Evolutionary conservation across 1,139 yeast species (phyloP).

Genomic region (Diutina catenulata): DNA sequence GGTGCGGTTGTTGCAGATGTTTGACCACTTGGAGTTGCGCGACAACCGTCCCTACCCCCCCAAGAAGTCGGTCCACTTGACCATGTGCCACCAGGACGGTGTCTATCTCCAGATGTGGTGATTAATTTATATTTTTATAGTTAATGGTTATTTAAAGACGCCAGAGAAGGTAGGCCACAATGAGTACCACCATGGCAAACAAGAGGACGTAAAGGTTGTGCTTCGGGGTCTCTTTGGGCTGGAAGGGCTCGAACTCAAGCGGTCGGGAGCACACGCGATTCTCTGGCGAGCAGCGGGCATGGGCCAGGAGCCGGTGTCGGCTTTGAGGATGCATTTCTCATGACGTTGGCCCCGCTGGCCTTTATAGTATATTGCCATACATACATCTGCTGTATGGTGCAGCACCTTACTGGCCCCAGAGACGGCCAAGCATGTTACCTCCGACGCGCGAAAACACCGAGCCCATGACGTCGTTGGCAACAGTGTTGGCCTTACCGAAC

Average conservation of each 20-base stretch:
- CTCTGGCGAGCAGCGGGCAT: too few relatives aligned
- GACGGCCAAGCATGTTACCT: not conserved
- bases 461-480: constrained; percentile 29
- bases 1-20: constrained; percentile 14
- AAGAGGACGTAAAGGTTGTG: too few relatives aligned
- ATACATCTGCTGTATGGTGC: not conserved
- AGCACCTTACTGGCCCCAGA: not conserved
- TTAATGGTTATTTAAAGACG: not conserved
- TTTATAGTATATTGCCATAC: too few relatives aligned
- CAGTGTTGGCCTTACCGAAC: constrained; percentile 67
- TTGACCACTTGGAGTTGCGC: constrained; percentile 18
- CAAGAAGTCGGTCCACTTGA: constrained; percentile 21
- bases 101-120: constrained; percentile 3
- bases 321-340: too few relatives aligned
- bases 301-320: too few relatives aligned
- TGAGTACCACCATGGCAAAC: too few relatives aligned
- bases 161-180: too few relatives aligned
- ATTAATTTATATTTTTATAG: not conserved
- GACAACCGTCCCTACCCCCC: constrained; percentile 21
- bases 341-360: too few relatives aligned
- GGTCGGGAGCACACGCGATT: too few relatives aligned
- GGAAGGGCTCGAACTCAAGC: too few relatives aligned
- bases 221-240: too few relatives aligned
- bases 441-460: constrained; percentile 1
- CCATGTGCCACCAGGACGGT: constrained; percentile 12